Evolutionary conservation across 2,329 filamentous ascomycete genomes (phyloP).

Genomic region (Colletotrichum sansevieriae): DNA sequence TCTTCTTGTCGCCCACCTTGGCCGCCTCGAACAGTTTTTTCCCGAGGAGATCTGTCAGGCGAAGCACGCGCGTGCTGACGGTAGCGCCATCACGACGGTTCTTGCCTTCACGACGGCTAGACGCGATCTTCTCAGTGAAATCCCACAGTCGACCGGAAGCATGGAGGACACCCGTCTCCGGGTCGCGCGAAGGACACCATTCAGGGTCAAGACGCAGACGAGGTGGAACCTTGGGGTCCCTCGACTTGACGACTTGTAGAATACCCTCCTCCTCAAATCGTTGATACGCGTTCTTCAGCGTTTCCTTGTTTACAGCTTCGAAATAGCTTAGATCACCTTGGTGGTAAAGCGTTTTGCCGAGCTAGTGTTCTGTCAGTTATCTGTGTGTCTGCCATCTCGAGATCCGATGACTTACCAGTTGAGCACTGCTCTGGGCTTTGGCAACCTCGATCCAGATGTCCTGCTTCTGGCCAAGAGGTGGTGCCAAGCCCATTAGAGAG

Average conservation of each 20-base stretch:
- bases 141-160: slow-evolving; percentile 87
- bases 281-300: slow-evolving; percentile 90
- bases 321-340: slow-evolving; percentile 98
- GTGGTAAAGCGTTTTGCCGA: slow-evolving; percentile 97
- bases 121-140: slow-evolving; percentile 89
- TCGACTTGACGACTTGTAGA: slow-evolving; percentile 78
- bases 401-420: slow-evolving; percentile 69
- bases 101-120: slow-evolving; percentile 89
- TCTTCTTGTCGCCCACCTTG: slow-evolving; percentile 55
- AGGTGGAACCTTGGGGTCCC: slow-evolving; percentile 71
- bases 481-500: slow-evolving; percentile 86
- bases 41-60: slow-evolving; percentile 81
- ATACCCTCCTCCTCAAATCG: slow-evolving; percentile 94
- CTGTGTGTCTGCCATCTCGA: fast-evolving
- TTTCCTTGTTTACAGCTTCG: slow-evolving; percentile 98
- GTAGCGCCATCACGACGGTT: slow-evolving; percentile 94
- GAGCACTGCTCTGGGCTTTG: slow-evolving; percentile 84
- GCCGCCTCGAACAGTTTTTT: slow-evolving; percentile 74
- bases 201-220: slow-evolving; percentile 78
- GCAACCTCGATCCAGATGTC: slow-evolving; percentile 83
- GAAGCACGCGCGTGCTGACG: slow-evolving; percentile 84
- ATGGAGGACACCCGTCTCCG: slow-evolving; percentile 69
- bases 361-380: slow-evolving; percentile 58
- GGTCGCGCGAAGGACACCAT: slow-evolving; percentile 80
- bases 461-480: slow-evolving; percentile 70